Base-by-base conservation (phyloP, 2,329 filamentous ascomycete genomes). In the Colletotrichum sp. region DNA sequence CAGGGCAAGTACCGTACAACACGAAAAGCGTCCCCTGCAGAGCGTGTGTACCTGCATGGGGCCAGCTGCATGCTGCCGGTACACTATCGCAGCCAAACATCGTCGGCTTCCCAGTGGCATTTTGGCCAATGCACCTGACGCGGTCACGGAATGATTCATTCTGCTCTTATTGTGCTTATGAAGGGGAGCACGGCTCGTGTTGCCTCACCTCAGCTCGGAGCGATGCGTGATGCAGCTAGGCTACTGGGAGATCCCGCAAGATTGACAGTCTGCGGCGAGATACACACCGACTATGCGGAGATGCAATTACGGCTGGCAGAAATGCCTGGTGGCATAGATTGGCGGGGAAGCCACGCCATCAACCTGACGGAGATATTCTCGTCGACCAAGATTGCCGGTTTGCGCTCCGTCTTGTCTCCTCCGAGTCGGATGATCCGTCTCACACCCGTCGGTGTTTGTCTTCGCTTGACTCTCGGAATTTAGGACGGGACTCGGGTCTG, bases 51-150 rank as follows among this genome's bases (percentile, higher is more conserved):
- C 64, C 60, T 75, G 68, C 75, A 67, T 72, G 68, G 14, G 65
- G 21, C 34, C 36, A 72, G 28, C 75, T 72, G 75, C 68, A 55
- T 8, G 61, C n/a, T 68, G 60, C 72, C 75, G 75, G 30, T 5
- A 28, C n/a, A 43, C 34, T 34, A 32, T 63, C 32, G 26, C 18
- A 9, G 21, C 18, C 30, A 65, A 55, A 60, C 57, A 59, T 10
- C 36, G 4, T 13, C 60, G 21, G 26, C 43, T 16, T 59, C n/a
- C 6, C n/a, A 68, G 34, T 30, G 14, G 63, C 30, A 36, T 21
- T 30, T 24, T n/a, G 34, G 10, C 4, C 28, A 64, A 43, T 14
- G 36, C 32, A 39, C 8, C 21, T 21, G 9, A 2, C 34, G 24
- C 34, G 13, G n/a, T 43, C n/a, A 10, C 32, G 55, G 10, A 36